phyloP scores from a whole-genome alignment of 352 stramenopile species.

The Globisporangium megalacanthum region DNA sequence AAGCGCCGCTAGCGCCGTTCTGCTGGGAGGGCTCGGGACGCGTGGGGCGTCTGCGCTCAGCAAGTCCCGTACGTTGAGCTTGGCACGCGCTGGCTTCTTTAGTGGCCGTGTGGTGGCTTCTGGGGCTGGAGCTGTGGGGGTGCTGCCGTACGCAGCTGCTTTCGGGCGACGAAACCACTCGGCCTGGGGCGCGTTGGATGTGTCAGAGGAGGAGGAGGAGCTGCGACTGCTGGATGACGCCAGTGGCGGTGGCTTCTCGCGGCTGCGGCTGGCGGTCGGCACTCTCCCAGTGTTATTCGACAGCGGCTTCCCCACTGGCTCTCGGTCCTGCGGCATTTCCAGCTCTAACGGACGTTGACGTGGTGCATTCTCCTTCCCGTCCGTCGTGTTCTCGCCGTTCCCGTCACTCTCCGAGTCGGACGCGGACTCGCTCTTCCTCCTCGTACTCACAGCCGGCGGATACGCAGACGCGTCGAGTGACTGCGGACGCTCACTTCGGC shows the following conservation, averaged over 20 bases:
- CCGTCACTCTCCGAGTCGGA: not conserved
- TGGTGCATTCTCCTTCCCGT: conserved; percentile 11
- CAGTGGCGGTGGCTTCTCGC: not conserved
- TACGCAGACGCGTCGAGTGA: not conserved
- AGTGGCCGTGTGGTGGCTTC: not conserved
- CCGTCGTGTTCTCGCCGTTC: not conserved
- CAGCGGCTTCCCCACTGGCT: not conserved
- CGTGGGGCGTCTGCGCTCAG: conserved; percentile 6
- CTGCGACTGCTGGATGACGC: conserved; percentile 5
- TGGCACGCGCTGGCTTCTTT: not conserved
- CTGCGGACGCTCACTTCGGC: too few relatives aligned
- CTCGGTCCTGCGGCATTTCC: not conserved
- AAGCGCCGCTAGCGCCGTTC: conserved; percentile 9
- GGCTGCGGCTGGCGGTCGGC: not conserved
- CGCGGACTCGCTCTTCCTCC: not conserved
- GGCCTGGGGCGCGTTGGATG: conserved; percentile 1
- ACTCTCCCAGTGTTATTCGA: not conserved
- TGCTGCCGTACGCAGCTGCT: not conserved
- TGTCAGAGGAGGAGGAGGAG: not conserved
- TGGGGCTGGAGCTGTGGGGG: not conserved
- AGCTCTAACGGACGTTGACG: too few relatives aligned
- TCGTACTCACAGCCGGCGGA: not conserved
- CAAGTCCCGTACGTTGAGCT: conserved; percentile 15
- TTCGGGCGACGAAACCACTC: conserved; percentile 8
- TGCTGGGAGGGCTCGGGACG: not conserved